Base-by-base conservation (phyloP, 306 rosid species). In the Trichosanthes cucumerina region DNA sequence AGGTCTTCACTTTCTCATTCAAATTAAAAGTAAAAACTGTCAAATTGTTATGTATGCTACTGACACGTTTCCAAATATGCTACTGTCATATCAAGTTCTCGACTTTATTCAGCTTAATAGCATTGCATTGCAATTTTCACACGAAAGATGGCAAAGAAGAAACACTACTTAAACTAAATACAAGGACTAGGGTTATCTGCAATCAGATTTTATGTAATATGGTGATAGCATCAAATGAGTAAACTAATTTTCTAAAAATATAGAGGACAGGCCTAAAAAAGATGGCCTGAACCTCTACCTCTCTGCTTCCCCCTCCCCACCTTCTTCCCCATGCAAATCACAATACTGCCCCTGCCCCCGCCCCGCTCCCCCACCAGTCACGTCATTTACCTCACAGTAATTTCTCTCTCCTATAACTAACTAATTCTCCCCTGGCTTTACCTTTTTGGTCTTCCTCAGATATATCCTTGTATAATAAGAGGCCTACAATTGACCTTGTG, bases 1-100 rank as follows among this genome's bases (percentile, higher is more conserved):
- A 80, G 80, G 79, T 62, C 75, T 43, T 33, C 24, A 52, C 62
- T 70, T 31, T 57, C 57, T 44, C 52, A 38, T 52, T 77, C 59
- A 77, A 82, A 6, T 58, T 56, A 26, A n/a, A 74, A 50, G 58
- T 49, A 49, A 28, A 74, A 26, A 52, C 43, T 3, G 52, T 31
- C 63, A 52, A 75, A 5, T 69, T 5, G 52, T 68, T 44, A 44
- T 44, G 49, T 9, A 44, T 44, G 49, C 49, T 44, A 44, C 14
- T 44, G 49, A 10, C 49, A 44, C 11, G 49, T 44, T 69, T 43
- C 34, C 8, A 31, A 23, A 43, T 13, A 69, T 41, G n/a, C 34
- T 69, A 19, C 36, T 7, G 10, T 5, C 13, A n/a, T 16, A 9
- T 41, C 34, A 69, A 66, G 74, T 64, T 16, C 34, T 4, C 19